Percentiles rank a stretch among this genome's conserved stretches.
Evolutionary conservation across 139 green algal genomes (phyloP).

Genomic region (Chlamydomonas applanata): DNA sequence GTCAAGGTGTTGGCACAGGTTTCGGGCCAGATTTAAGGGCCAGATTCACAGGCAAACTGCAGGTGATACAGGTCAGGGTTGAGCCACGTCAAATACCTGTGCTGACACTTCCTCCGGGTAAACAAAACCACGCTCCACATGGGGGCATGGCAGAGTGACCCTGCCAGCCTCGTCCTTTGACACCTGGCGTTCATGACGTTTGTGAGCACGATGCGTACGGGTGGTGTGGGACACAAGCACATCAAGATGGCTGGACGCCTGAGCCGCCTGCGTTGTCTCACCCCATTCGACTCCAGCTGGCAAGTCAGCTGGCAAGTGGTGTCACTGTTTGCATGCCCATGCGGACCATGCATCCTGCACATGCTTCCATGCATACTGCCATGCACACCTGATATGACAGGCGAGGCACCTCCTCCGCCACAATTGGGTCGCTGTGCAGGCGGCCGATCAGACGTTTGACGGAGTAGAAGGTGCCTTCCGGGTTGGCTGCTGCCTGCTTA

Average conservation of each 20-base stretch:
- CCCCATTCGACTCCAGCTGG: background rate
- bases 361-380: background rate
- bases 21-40: no score
- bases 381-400: conserved; percentile 58
- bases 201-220: background rate
- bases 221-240: background rate
- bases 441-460: conserved; percentile 85
- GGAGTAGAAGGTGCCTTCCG: conserved; percentile 78
- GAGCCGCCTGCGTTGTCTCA: conserved; percentile 18
- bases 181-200: conserved; percentile 25
- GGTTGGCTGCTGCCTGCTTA: conserved; percentile 40
- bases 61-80: no score
- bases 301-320: no score
- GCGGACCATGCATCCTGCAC: background rate
- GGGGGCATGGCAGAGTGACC: conserved; percentile 36
- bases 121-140: conserved; percentile 46
- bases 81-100: no score
- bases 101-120: conserved; percentile 79
- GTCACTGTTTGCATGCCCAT: no score
- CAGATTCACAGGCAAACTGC: no score
- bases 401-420: conserved; percentile 43
- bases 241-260: conserved; percentile 6
- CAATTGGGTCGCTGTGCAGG: conserved; percentile 34
- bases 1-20: no score
- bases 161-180: conserved; percentile 37